A percentile compares a stretch with the other conserved stretches of the same genome.
Conservation (phyloP, 257 asterid species). For the Nicotiana tomentosiformis region DNA sequence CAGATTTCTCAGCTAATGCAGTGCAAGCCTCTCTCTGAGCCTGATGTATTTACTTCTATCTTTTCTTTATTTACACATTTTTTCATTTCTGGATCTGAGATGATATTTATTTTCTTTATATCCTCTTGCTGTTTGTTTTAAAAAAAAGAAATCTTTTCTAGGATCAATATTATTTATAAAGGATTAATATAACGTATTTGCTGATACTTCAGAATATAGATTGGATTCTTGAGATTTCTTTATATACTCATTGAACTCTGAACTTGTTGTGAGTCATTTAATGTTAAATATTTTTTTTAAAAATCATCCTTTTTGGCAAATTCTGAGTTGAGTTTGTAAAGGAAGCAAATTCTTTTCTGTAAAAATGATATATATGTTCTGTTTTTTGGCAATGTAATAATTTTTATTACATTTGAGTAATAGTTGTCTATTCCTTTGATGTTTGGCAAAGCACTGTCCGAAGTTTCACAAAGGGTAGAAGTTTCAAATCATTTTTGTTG, state of each 20-base stretch:
- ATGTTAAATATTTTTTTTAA: not conserved
- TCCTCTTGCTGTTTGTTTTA: not conserved
- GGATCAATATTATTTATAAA: not conserved
- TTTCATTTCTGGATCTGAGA: slow-evolving; percentile 19
- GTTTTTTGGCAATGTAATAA: not conserved
- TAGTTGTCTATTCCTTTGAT: not conserved
- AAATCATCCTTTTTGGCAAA: not conserved
- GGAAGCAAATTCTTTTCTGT: not conserved
- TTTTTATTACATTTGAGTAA: not conserved
- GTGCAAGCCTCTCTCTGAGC: slow-evolving; percentile 91
- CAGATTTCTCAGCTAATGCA: slow-evolving; percentile 94
- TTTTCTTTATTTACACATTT: not conserved
- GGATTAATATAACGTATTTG: not conserved
- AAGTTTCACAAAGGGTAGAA: not conserved
- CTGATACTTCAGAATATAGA: not conserved
- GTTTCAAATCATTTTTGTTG: not conserved
- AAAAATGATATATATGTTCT: not conserved
- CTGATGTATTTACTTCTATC: slow-evolving; percentile 44
- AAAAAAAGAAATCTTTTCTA: not conserved
- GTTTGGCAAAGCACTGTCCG: not conserved
- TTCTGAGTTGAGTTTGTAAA: not conserved
- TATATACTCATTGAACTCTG: not conserved
- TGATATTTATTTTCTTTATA: not conserved
- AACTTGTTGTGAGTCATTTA: not conserved
- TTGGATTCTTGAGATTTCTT: not conserved